Conservation (phyloP, 108 stramenopile genomes). For the Discostella stelligeroides region DNA sequence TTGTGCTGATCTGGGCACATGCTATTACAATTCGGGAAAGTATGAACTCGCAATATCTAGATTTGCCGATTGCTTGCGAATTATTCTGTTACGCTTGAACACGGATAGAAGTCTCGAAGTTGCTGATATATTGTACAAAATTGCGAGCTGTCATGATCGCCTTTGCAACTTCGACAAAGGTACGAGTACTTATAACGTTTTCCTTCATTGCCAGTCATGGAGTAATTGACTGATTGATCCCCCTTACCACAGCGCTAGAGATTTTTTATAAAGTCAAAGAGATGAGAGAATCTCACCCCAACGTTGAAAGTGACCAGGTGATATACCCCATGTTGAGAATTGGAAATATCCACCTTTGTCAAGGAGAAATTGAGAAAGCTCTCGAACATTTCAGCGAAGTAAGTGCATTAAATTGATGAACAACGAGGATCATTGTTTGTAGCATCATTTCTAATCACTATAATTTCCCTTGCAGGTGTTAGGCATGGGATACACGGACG, state of each 20-base stretch:
- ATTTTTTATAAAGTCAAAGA: conserved; percentile 42
- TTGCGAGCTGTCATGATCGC: conserved; percentile 56
- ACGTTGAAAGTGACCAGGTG: conserved; percentile 38
- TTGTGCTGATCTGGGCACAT: conserved; percentile 42
- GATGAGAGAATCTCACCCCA: conserved; percentile 21
- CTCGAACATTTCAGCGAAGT: conserved; percentile 47
- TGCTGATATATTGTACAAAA: conserved; percentile 50
- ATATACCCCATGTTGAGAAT: conserved; percentile 49
- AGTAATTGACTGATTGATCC: not conserved
- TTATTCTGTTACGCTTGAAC: conserved; percentile 17
- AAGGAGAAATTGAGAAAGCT: conserved; percentile 41
- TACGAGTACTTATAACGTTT: conserved; percentile 7
- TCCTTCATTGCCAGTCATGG: not conserved
- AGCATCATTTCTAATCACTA: not conserved
- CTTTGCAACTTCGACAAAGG: conserved; percentile 51
- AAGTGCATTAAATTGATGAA: not conserved
- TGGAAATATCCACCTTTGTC: conserved; percentile 44
- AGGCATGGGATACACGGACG: conserved; percentile 44
- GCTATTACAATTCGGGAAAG: conserved; percentile 48
- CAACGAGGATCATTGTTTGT: too few relatives aligned
- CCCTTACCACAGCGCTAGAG: conserved; percentile 25
- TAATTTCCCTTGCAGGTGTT: conserved; percentile 21
- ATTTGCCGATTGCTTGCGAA: conserved; percentile 41
- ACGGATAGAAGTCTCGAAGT: conserved; percentile 29
- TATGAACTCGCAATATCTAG: conserved; percentile 36